Conservation (phyloP, 768 basidiomycete genomes). For the Cubamyces sp. region DNA sequence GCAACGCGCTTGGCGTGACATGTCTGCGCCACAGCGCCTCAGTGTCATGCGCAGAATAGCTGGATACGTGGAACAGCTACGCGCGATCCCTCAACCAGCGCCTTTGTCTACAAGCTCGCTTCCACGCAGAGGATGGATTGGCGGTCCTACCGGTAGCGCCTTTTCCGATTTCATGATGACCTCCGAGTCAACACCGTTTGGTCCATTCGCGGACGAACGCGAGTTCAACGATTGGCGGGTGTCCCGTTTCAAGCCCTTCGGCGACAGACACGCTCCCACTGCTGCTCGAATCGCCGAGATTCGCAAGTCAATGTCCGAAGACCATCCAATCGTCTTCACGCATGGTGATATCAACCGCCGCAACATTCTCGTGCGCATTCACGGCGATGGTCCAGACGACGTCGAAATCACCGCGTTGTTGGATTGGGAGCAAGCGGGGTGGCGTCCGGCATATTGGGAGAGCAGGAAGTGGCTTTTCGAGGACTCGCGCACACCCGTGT, state of each 20-base stretch:
- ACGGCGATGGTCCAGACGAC: constrained; percentile 10
- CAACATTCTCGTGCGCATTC: constrained; percentile 17
- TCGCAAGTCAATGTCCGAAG: background rate
- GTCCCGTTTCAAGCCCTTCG: background rate
- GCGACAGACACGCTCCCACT: background rate
- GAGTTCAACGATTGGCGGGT: constrained; percentile 14
- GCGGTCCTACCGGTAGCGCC: background rate
- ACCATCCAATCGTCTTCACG: constrained; percentile 20
- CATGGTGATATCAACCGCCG: constrained; percentile 16
- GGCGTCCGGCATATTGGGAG: constrained; percentile 24
- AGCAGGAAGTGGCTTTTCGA: constrained; percentile 13
- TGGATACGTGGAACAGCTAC: constrained; percentile 4
- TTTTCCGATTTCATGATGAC: constrained; percentile 5
- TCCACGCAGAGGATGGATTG: background rate
- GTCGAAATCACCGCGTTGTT: constrained; percentile 12
- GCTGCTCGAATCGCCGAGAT: background rate
- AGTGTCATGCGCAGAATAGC: constrained; percentile 1
- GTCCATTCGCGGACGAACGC: constrained; percentile 14
- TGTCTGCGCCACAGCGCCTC: constrained; percentile 3
- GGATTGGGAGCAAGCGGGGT: constrained; percentile 22
- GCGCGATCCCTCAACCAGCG: background rate
- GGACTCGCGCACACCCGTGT: background rate
- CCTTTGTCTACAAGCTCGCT: background rate
- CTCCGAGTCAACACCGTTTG: background rate
- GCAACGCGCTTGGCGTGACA: constrained; percentile 6